A percentile compares a stretch with the other conserved stretches of the same genome.
phyloP scores from a whole-genome alignment of 2,329 filamentous ascomycete species.

The Verticillium dahliae region DNA sequence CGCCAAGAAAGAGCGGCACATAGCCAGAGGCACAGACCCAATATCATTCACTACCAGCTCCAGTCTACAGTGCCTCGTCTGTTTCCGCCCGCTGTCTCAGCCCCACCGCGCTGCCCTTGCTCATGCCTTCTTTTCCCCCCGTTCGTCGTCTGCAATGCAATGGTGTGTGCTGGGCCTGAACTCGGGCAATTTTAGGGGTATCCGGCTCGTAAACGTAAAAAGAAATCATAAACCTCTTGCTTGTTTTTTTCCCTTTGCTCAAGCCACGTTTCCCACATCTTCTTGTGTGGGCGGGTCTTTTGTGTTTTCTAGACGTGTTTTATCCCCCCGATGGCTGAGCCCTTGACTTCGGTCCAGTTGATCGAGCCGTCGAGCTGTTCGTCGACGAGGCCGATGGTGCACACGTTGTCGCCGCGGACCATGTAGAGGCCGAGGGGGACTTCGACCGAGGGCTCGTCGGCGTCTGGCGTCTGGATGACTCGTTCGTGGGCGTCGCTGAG shows the following conservation, averaged over 20 bases:
- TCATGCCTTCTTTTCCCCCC: not conserved
- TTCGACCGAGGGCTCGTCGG: slow-evolving; percentile 72
- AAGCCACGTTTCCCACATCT: too few relatives aligned
- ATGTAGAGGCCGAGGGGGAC: slow-evolving; percentile 84
- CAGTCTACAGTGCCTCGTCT: not conserved
- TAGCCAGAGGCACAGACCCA: slow-evolving; percentile 10
- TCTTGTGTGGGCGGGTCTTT: too few relatives aligned
- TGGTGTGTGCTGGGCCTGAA: not conserved
- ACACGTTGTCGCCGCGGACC: slow-evolving; percentile 90
- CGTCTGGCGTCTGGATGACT: slow-evolving; percentile 80
- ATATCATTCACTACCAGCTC: slow-evolving; percentile 13
- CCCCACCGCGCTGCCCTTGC: too few relatives aligned
- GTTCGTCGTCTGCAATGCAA: not conserved
- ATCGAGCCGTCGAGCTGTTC: slow-evolving; percentile 85
- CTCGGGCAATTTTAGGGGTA: not conserved
- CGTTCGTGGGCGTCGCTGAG: slow-evolving; percentile 79
- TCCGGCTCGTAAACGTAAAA: not conserved
- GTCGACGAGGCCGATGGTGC: slow-evolving; percentile 82
- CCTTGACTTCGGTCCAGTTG: slow-evolving; percentile 86
- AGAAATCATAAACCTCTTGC: not conserved
- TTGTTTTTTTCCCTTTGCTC: not conserved
- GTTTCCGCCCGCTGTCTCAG: not conserved
- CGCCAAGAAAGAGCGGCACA: slow-evolving; percentile 8
- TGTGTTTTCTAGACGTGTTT: slow-evolving; percentile 55
- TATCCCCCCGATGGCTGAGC: slow-evolving; percentile 73